Evolutionary conservation across 441 rosid genomes (phyloP).

Genomic region (Viola pubescens): DNA sequence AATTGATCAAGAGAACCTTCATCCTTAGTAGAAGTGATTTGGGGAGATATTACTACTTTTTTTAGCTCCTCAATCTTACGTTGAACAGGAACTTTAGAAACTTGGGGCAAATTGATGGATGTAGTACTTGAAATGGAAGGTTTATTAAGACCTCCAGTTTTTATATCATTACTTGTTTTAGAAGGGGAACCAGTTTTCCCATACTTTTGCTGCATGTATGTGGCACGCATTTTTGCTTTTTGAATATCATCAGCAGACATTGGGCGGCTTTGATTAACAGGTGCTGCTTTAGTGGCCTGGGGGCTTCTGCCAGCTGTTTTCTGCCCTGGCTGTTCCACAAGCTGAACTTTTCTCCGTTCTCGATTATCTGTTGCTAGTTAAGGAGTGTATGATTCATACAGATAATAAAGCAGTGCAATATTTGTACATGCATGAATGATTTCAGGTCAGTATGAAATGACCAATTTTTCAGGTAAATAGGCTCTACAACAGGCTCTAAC

Average conservation of each 20-base stretch:
- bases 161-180: slow-evolving; percentile 39
- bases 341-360: slow-evolving; percentile 89
- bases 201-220: slow-evolving; percentile 72
- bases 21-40: slow-evolving; percentile 20
- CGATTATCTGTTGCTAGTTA: slow-evolving; percentile 66
- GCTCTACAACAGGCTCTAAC: no score
- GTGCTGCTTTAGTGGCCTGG: slow-evolving; percentile 48
- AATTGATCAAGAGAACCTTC: slow-evolving; percentile 30
- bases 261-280: slow-evolving; percentile 70
- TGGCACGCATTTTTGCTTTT: slow-evolving; percentile 93
- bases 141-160: slow-evolving; percentile 34
- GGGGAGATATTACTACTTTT: slow-evolving; percentile 31
- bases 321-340: slow-evolving; percentile 97
- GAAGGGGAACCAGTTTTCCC: slow-evolving; percentile 44
- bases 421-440: slow-evolving; percentile 2
- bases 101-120: slow-evolving; percentile 25
- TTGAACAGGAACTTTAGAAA: slow-evolving; percentile 22
- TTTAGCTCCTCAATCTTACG: slow-evolving; percentile 45
- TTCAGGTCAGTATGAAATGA: background rate
- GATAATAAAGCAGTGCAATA: slow-evolving; percentile 7
- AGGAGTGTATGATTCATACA: slow-evolving; percentile 30
- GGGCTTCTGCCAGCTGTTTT: slow-evolving; percentile 59
- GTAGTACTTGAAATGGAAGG: slow-evolving; percentile 18
- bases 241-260: slow-evolving; percentile 99
- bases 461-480: background rate